Evolutionary conservation across 2,329 filamentous ascomycete species (phyloP).

Genomic region (Epichloe festucae): DNA sequence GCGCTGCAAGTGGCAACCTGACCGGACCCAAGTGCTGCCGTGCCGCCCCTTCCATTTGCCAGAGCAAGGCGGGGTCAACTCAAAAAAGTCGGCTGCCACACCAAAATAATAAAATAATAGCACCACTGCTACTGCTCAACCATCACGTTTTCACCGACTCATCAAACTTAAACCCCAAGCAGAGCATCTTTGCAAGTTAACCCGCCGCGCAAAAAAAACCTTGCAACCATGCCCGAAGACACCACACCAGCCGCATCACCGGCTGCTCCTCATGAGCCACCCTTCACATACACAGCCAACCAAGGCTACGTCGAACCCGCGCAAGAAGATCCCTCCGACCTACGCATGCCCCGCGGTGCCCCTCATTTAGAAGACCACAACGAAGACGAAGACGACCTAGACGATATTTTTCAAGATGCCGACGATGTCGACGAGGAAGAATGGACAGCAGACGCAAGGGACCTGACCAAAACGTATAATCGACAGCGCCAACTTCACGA

Average conservation of each 20-base stretch:
- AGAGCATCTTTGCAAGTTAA: background rate
- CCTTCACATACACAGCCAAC: slow-evolving; percentile 30
- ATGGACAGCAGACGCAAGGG: slow-evolving; percentile 44
- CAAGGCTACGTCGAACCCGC: slow-evolving; percentile 28
- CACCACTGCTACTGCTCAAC: no score
- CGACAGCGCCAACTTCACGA: slow-evolving; percentile 59
- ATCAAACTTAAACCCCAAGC: background rate
- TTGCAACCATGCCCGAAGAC: slow-evolving; percentile 10
- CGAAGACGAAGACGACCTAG: slow-evolving; percentile 23
- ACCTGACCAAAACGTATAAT: slow-evolving; percentile 81
- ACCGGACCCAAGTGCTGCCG: no score
- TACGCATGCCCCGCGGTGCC: slow-evolving; percentile 17
- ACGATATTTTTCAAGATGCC: slow-evolving; percentile 28
- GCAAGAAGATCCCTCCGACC: slow-evolving; percentile 20
- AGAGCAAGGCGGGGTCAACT: no score
- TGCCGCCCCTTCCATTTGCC: no score
- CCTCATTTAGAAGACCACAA: slow-evolving; percentile 16
- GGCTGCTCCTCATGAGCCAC: slow-evolving; percentile 31
- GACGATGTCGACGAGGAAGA: slow-evolving; percentile 51
- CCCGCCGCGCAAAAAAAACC: no score
- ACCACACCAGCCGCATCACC: slow-evolving; percentile 17
- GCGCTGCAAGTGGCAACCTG: no score
- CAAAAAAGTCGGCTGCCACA: no score
- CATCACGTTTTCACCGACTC: no score
- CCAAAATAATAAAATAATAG: no score